Conservation (phyloP, 2,329 filamentous ascomycete genomes). For the Colletotrichum sp. region DNA sequence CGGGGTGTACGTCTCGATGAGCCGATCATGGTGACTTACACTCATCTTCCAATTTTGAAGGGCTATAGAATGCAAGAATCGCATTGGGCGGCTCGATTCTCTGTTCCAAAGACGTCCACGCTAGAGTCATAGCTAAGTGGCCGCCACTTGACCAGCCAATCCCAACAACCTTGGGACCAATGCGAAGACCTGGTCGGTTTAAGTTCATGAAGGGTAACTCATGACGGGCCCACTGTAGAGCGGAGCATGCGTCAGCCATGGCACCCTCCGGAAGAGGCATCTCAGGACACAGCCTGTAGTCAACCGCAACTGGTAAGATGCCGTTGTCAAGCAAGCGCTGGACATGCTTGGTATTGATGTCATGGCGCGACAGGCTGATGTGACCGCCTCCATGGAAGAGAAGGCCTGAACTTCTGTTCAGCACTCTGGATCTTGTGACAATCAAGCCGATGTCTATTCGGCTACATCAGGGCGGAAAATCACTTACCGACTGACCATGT, state of each 20-base stretch:
- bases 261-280: conserved; percentile 48
- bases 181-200: conserved; percentile 4
- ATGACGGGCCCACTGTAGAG: conserved; percentile 42
- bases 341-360: conserved; percentile 40
- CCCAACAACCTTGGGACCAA: conserved; percentile 36
- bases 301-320: conserved; percentile 51
- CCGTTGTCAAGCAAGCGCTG: conserved; percentile 38
- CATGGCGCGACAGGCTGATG: conserved; percentile 40
- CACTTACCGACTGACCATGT: background rate
- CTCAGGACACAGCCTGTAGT: conserved; percentile 57
- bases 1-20: background rate
- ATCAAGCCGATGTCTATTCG: background rate
- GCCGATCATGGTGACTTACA: background rate
- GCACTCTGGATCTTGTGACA: too few relatives aligned
- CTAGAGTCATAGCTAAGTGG: conserved; percentile 46
- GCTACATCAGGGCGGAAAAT: background rate
- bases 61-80: background rate
- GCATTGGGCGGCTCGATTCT: conserved; percentile 37
- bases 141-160: conserved; percentile 57
- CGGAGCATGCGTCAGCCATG: conserved; percentile 48
- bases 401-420: background rate
- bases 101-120: conserved; percentile 34
- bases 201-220: conserved; percentile 33
- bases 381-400: conserved; percentile 46
- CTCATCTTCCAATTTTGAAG: background rate